phyloP scores from a whole-genome alignment of 1,284 basidiomycete species.

The Puccinia horiana region DNA sequence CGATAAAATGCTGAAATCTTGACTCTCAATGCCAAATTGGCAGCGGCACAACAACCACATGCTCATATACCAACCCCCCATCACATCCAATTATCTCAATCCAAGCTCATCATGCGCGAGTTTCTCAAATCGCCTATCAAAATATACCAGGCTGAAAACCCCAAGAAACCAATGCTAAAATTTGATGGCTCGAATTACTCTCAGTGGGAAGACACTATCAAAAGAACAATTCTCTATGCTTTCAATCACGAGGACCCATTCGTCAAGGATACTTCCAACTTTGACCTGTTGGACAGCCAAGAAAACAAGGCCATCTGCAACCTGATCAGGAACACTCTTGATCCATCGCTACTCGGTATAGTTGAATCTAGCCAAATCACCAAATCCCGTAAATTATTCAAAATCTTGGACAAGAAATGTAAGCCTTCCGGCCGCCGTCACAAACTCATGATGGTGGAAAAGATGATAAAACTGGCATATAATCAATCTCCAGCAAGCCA shows the following conservation, averaged over 20 bases:
- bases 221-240: background rate
- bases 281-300: background rate
- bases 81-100: background rate
- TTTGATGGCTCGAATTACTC: background rate
- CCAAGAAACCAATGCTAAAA: background rate
- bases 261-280: background rate
- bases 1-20: too few species aligned
- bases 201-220: background rate
- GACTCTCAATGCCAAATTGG: too few species aligned
- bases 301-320: too few species aligned
- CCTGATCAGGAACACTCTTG: too few species aligned
- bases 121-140: background rate
- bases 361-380: background rate
- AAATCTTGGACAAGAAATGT: background rate
- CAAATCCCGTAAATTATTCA: background rate
- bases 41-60: too few species aligned
- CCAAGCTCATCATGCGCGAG: background rate
- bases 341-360: background rate
- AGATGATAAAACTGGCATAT: background rate
- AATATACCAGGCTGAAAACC: background rate
- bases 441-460: background rate
- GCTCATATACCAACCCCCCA: too few species aligned
- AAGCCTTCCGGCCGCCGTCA: background rate
- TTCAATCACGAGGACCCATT: background rate
- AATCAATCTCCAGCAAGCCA: background rate